Evolutionary conservation across 495 filamentous ascomycete genomes (phyloP), one percentile per base, ranked within the genome.

Genomic region (Penicillium canariense): DNA sequence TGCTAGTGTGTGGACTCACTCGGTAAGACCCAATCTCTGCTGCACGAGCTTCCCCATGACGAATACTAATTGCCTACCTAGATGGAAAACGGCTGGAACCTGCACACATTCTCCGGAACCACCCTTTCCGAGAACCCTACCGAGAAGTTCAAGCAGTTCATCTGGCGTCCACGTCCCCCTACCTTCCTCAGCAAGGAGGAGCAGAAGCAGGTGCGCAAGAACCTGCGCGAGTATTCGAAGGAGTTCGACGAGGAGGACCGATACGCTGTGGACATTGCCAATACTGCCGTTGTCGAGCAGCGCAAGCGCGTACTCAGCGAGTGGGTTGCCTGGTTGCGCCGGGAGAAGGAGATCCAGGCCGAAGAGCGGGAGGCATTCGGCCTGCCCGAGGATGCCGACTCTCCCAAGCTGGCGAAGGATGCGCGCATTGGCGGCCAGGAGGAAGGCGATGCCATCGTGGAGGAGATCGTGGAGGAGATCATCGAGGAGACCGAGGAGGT

Each of bases 31-130:
- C 1, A 30, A 10, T 12, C 2, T 30, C 17, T 22, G 26, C 20
- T 28, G 7, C 0, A 3, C 8, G 18, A 18, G 35, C 2, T 26
- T 8, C 23, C 11, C 6, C 1, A 5, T 11, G 9, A 12, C 27
- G 2, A 20, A 36, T 28, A 30, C 15, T 25, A 38, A 38, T 28
- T 6, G 0, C 23, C 18, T 10, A 27, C 28, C 32, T 60, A 97
- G 91, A 96, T 96, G 90, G 95, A 97, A 78, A 97, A 97, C 69
- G 94, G 94, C 62, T 98, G 96, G 78, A 93, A 97, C 71, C 69
- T 98, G 45, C 96, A 96, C 83, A 91, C 96, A 74, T 97, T 97
- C 84, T 86, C 85, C 70, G 95, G 94, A 49, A 83, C 84, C 58
- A 85, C 88, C 44, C 84, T 98, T 18, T 88, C 92, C 57, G 95